Evolutionary conservation across 768 basidiomycete species (phyloP).

Genomic region (Chlorophyllum brunneum): DNA sequence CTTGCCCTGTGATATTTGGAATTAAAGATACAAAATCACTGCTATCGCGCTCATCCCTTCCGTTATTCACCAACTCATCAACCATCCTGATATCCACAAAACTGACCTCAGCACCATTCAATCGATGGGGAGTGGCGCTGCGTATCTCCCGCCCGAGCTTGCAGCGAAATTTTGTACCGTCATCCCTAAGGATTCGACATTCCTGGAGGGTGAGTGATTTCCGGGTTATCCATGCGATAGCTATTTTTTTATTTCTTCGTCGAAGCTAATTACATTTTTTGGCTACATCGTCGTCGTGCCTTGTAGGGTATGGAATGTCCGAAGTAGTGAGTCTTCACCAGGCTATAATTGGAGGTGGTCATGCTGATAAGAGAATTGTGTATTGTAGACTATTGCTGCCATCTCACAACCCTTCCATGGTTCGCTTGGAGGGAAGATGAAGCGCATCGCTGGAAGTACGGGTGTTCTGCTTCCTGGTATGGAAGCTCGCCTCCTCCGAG

Average conservation of each 20-base stretch:
- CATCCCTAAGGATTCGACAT: slow-evolving; percentile 27
- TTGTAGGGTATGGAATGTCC: slow-evolving; percentile 67
- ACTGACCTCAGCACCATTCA: slow-evolving; percentile 52
- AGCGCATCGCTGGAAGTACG: slow-evolving; percentile 36
- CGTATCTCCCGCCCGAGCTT: slow-evolving; percentile 61
- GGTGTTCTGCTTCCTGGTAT: slow-evolving; percentile 63
- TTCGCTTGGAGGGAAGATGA: slow-evolving; percentile 38
- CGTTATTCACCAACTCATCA: slow-evolving; percentile 59
- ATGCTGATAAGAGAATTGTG: neutral
- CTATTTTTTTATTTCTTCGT: neutral
- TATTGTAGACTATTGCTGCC: slow-evolving; percentile 50
- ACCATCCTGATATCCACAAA: slow-evolving; percentile 44
- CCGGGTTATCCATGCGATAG: no score
- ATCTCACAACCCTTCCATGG: slow-evolving; percentile 42
- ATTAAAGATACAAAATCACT: slow-evolving; percentile 56
- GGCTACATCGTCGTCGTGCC: neutral
- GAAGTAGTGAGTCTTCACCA: slow-evolving; percentile 46
- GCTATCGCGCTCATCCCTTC: slow-evolving; percentile 55
- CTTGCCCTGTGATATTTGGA: neutral
- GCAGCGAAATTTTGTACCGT: slow-evolving; percentile 34
- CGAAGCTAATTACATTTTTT: neutral
- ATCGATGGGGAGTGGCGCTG: slow-evolving; percentile 50
- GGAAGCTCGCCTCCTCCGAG: slow-evolving; percentile 58
- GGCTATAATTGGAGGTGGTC: neutral
- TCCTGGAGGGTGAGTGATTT: slow-evolving; percentile 42